phyloP scores from a whole-genome alignment of 441 rosid species.

The Dalechampia spathulata region DNA sequence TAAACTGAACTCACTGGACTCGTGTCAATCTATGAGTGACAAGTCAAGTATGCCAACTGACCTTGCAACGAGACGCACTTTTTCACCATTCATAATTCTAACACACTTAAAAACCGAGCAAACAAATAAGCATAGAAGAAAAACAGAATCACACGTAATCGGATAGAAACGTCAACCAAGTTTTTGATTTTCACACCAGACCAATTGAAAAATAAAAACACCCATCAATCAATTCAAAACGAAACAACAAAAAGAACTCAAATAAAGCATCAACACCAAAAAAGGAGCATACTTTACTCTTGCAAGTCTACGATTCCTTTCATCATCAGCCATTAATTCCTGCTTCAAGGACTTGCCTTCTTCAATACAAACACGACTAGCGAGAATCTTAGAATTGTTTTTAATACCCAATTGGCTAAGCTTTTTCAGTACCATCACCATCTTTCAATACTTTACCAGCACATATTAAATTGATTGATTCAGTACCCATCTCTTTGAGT shows the following conservation, averaged over 20 bases:
- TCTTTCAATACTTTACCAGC: constrained; percentile 63
- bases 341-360: constrained; percentile 52
- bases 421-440: constrained; percentile 43
- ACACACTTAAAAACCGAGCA: too few relatives aligned
- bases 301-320: constrained; percentile 53
- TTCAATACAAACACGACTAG: constrained; percentile 44
- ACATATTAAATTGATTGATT: constrained; percentile 61
- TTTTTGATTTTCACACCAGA: background rate
- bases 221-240: background rate
- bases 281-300: too few relatives aligned
- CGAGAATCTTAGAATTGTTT: constrained; percentile 64
- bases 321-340: constrained; percentile 57
- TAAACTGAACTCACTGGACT: background rate
- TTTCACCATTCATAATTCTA: too few relatives aligned
- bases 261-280: too few relatives aligned
- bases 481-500: constrained; percentile 44
- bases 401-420: constrained; percentile 52
- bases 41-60: too few relatives aligned
- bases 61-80: too few relatives aligned
- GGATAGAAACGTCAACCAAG: background rate
- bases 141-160: background rate
- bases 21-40: background rate
- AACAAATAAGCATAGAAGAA: background rate
- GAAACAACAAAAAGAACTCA: background rate
- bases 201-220: background rate